Percentiles rank a stretch among this genome's conserved stretches.
Evolutionary conservation across 1,284 basidiomycete genomes (phyloP).

Genomic region (Rhizoctonia solani): DNA sequence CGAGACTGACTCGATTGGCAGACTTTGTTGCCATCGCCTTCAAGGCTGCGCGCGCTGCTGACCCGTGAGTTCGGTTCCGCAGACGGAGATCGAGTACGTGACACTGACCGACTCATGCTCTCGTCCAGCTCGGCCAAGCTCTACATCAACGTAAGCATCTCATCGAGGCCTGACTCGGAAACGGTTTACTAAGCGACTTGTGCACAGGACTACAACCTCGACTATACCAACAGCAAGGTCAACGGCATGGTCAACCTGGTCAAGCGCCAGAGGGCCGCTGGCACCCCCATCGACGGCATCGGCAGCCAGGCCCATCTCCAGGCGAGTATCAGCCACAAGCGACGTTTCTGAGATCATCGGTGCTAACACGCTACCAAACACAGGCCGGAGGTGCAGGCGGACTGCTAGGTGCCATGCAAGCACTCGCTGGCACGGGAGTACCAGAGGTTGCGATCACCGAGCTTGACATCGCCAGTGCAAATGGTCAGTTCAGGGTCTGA

Average conservation of each 20-base stretch:
- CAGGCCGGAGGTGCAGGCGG: slow-evolving; percentile 57
- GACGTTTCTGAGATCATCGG: no score
- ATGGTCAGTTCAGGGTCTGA: neutral
- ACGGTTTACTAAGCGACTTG: neutral
- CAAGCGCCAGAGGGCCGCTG: slow-evolving; percentile 25
- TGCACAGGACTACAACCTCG: slow-evolving; percentile 35
- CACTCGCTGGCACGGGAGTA: slow-evolving; percentile 28
- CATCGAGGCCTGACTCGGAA: neutral
- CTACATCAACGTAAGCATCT: slow-evolving; percentile 34
- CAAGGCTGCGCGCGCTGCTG: slow-evolving; percentile 19
- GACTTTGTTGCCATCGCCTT: slow-evolving; percentile 41
- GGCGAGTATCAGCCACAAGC: slow-evolving; percentile 6
- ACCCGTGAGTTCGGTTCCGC: no score
- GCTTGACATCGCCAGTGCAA: slow-evolving; percentile 35
- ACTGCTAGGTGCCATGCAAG: slow-evolving; percentile 49
- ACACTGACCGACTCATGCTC: neutral
- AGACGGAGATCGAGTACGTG: neutral
- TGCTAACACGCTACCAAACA: no score
- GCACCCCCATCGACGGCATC: no score
- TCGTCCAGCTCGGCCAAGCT: slow-evolving; percentile 8
- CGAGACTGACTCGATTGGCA: neutral
- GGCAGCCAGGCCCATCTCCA: slow-evolving; percentile 29
- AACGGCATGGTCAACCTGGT: slow-evolving; percentile 33
- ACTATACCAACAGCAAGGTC: slow-evolving; percentile 24
- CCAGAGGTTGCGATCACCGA: no score